Percentiles rank a stretch among this genome's conserved stretches.
Conservation (phyloP, 2,329 filamentous ascomycete species). For the Xylariaceae sp. region DNA sequence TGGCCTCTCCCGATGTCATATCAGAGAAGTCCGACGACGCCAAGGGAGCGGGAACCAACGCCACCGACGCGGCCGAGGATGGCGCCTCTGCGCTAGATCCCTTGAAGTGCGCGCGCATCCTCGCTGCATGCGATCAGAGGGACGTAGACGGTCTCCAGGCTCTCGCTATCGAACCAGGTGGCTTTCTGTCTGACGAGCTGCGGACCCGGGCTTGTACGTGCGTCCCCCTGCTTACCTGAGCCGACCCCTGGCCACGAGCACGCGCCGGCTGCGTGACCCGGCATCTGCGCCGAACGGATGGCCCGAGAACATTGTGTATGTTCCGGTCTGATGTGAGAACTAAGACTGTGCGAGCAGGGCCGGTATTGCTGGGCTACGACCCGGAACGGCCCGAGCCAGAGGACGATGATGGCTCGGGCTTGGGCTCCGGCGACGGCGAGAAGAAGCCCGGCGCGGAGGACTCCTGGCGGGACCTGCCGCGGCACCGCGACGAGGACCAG, state of each 20-base stretch:
- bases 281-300: too few relatives aligned
- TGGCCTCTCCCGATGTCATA: too few relatives aligned
- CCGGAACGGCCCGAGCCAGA: conserved; percentile 7
- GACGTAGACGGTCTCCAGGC: conserved; percentile 49
- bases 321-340: too few relatives aligned
- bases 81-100: conserved; percentile 3
- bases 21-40: too few relatives aligned
- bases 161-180: conserved; percentile 57
- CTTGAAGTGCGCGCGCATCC: conserved; percentile 39
- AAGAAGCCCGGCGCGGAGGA: conserved; percentile 12
- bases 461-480: conserved; percentile 56
- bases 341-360: conserved; percentile 35
- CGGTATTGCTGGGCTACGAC: conserved; percentile 35
- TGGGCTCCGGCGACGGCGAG: conserved; percentile 11
- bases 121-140: conserved; percentile 50
- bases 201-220: conserved; percentile 71
- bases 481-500: conserved; percentile 84
- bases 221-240: conserved; percentile 4
- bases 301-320: too few relatives aligned
- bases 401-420: neutral
- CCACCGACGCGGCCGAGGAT: too few relatives aligned
- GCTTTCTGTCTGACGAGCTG: conserved; percentile 58
- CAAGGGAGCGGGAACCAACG: too few relatives aligned
- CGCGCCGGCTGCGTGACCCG: too few relatives aligned
- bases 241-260: too few relatives aligned